A percentile compares a stretch with the other conserved stretches of the same genome.
Conservation (phyloP, 2,329 filamentous ascomycete genomes). For the Ilyonectria sp. region DNA sequence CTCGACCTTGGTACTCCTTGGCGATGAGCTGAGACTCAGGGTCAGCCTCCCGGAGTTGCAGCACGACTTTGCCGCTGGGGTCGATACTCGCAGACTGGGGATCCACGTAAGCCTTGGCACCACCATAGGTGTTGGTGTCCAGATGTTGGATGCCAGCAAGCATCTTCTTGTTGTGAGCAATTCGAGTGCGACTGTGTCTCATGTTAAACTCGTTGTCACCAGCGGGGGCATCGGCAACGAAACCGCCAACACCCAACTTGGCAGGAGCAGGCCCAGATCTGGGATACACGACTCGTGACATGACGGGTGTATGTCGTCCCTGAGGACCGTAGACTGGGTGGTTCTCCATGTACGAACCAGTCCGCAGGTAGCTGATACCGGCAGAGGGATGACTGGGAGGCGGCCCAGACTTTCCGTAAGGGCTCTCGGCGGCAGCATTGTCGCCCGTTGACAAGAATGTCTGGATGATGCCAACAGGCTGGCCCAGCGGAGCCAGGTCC, state of each 20-base stretch:
- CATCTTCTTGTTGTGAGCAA: conserved; percentile 43
- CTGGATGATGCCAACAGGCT: conserved; percentile 48
- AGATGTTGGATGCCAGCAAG: conserved; percentile 57
- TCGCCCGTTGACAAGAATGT: conserved; percentile 45
- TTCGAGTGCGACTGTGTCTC: conserved; percentile 38
- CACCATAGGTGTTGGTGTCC: conserved; percentile 65
- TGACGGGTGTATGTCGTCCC: conserved; percentile 62
- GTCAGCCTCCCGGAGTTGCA: conserved; percentile 60
- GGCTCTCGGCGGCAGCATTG: conserved; percentile 52
- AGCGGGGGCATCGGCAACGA: conserved; percentile 61
- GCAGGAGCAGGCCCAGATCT: conserved; percentile 53
- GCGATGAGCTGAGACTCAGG: conserved; percentile 60
- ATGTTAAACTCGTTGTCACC: conserved; percentile 61
- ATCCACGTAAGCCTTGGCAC: conserved; percentile 69
- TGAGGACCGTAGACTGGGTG: conserved; percentile 75
- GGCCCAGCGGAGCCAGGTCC: conserved; percentile 70
- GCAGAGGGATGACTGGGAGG: conserved; percentile 74
- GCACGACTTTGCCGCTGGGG: conserved; percentile 64
- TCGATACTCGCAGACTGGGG: conserved; percentile 62
- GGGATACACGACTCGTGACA: conserved; percentile 67
- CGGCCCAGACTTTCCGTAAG: conserved; percentile 69
- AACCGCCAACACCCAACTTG: conserved; percentile 69
- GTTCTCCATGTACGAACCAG: conserved; percentile 69
- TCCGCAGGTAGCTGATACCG: conserved; percentile 74
- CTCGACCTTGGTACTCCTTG: conserved; percentile 61